Evolutionary conservation across 371 early-diverging fungal species (phyloP).

Genomic region (Umbelopsis sp.): DNA sequence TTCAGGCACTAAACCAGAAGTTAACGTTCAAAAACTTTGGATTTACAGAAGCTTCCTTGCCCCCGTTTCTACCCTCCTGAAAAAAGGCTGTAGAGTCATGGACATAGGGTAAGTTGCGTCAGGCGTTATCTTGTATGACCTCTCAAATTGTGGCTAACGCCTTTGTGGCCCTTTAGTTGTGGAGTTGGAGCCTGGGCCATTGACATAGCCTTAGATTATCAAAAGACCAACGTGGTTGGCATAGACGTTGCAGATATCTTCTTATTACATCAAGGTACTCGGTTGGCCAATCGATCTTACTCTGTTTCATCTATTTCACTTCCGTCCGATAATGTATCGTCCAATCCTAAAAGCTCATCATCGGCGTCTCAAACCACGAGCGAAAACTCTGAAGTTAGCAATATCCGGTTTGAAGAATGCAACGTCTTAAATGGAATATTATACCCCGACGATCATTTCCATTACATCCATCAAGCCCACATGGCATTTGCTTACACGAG

Average conservation of each 20-base stretch:
- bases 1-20: background rate
- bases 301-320: background rate
- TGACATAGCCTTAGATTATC: slow-evolving; percentile 28
- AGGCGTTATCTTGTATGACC: background rate
- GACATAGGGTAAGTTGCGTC: slow-evolving; percentile 1
- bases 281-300: background rate
- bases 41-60: background rate
- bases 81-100: background rate
- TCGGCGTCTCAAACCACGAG: background rate
- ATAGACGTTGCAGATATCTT: slow-evolving; percentile 20
- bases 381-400: slow-evolving; percentile 20
- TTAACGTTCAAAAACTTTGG: background rate
- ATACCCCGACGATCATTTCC: slow-evolving; percentile 56
- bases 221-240: slow-evolving; percentile 20
- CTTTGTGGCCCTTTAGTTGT: background rate
- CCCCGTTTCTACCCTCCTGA: background rate
- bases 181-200: slow-evolving; percentile 16
- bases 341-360: background rate
- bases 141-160: background rate
- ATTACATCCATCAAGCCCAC: slow-evolving; percentile 51
- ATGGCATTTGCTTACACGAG: slow-evolving; percentile 15
- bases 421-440: slow-evolving; percentile 59
- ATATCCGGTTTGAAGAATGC: slow-evolving; percentile 50
- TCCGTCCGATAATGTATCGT: background rate
- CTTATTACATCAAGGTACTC: background rate